These are phyloP conservation scores for Xylariaceae sp. DNA, from an alignment of 2,329 filamentous ascomycete genomes.

Conservation along the genomic window DNA sequence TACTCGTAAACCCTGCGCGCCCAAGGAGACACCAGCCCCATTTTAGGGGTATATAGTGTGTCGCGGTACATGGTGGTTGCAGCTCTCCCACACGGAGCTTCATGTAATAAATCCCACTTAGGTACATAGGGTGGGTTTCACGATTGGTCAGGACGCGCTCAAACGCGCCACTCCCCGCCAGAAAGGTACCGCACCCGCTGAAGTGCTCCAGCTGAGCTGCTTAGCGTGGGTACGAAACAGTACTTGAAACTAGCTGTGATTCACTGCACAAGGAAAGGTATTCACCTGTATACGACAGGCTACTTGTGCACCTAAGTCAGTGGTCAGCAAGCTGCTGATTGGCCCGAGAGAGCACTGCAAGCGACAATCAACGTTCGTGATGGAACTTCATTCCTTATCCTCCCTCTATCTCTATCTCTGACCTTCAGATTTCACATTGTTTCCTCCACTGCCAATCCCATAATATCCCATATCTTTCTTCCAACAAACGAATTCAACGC, in stretches of 20 bases:
- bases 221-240: neutral
- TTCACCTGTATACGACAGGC: neutral
- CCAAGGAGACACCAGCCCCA: too few relatives aligned
- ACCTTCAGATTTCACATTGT: neutral
- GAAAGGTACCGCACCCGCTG: neutral
- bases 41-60: too few relatives aligned
- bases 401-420: neutral
- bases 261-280: neutral
- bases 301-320: neutral
- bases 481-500: neutral
- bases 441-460: neutral
- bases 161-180: neutral
- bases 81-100: too few relatives aligned
- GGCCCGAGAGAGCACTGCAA: neutral
- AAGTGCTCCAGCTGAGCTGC: neutral
- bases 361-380: neutral
- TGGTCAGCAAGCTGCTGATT: neutral
- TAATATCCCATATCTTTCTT: neutral
- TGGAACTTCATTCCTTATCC: neutral
- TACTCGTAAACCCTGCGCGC: too few relatives aligned
- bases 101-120: neutral
- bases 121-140: neutral
- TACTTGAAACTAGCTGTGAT: neutral
- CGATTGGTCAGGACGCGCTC: neutral
- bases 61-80: too few relatives aligned